These are phyloP conservation scores for Yamadazyma olivae DNA, from an alignment of 805 yeast genomes.

Conservation along the genomic window DNA sequence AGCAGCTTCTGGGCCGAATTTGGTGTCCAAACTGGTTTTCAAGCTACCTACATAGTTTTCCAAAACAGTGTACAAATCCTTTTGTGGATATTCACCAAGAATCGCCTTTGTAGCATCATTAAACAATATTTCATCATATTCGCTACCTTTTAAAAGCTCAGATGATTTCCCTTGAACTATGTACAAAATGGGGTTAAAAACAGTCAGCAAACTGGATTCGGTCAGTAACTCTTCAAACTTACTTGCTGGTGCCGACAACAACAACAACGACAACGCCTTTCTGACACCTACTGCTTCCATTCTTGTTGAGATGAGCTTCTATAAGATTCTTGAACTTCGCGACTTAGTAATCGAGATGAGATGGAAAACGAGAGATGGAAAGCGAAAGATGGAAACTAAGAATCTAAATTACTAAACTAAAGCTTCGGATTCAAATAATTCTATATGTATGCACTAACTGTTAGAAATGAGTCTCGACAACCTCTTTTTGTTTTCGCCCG, in stretches of 20 bases:
- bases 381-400: not conserved
- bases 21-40: not conserved
- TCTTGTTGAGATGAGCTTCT: not conserved
- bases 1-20: conserved; percentile 8
- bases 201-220: conserved; percentile 6
- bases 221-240: conserved; percentile 2
- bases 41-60: conserved; percentile 13
- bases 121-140: conserved; percentile 17
- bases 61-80: conserved; percentile 18
- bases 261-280: conserved; percentile 10
- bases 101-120: conserved; percentile 11
- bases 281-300: too few species aligned
- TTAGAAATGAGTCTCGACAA: conserved; percentile 9
- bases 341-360: not conserved
- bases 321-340: not conserved
- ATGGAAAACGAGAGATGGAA: not conserved
- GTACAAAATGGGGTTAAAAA: conserved; percentile 14
- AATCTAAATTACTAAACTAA: not conserved
- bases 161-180: conserved; percentile 25
- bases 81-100: conserved; percentile 19
- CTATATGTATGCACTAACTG: too few species aligned
- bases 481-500: conserved; percentile 10
- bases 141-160: conserved; percentile 19
- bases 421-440: too few species aligned
- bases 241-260: conserved; percentile 10